A percentile compares a stretch with the other conserved stretches of the same genome.
Conservation (phyloP, 2,329 filamentous ascomycete species). For the Fusarium sp. region DNA sequence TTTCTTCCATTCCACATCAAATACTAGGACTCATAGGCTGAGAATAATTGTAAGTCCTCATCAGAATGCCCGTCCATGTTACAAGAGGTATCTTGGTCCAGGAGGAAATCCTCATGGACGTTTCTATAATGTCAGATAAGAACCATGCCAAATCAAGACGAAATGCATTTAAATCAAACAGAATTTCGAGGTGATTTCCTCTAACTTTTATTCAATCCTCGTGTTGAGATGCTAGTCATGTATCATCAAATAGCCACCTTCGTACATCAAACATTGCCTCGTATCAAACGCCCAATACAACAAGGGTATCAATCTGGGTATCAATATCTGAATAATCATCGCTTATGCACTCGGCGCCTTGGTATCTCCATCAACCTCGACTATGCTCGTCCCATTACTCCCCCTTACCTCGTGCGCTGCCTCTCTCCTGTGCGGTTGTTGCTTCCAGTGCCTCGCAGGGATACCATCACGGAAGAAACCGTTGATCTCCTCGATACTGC, state of each 20-base stretch:
- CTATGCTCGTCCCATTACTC: slow-evolving; percentile 2
- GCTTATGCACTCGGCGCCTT: background rate
- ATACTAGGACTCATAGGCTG: background rate
- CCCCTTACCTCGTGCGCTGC: background rate
- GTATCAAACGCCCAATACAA: background rate
- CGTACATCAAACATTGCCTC: background rate
- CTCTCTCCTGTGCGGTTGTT: slow-evolving; percentile 30
- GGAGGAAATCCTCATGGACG: background rate
- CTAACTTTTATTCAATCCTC: background rate
- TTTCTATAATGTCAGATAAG: too few species aligned
- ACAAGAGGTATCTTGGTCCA: background rate
- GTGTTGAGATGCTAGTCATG: background rate
- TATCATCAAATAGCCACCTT: background rate
- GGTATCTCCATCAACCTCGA: background rate
- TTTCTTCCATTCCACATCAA: background rate
- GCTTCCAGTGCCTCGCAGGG: slow-evolving; percentile 43
- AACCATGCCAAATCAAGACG: too few species aligned
- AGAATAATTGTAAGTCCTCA: background rate
- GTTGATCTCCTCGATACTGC: slow-evolving; percentile 47
- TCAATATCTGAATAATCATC: background rate
- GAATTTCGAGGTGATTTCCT: background rate
- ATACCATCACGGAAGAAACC: slow-evolving; percentile 44
- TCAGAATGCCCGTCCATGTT: background rate
- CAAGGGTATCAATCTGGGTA: background rate
- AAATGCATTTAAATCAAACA: background rate